Evolutionary conservation across 2,329 filamentous ascomycete genomes (phyloP).

Genomic region (Xylaria sp.): DNA sequence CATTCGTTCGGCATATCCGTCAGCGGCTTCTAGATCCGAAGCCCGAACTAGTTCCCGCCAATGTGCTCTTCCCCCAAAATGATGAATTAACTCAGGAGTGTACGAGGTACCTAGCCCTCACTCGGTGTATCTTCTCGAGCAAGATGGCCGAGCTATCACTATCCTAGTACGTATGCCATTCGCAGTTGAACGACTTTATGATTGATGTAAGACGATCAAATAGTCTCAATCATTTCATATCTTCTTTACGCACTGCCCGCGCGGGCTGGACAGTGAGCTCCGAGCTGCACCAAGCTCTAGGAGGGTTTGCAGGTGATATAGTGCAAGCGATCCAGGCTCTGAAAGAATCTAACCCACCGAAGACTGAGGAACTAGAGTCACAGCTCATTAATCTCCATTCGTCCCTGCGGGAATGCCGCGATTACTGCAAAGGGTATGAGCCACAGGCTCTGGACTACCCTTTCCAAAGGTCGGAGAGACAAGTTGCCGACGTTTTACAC

Average conservation of each 20-base stretch:
- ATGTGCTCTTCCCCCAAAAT: constrained; percentile 42
- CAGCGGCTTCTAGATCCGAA: constrained; percentile 43
- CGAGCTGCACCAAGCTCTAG: constrained; percentile 41
- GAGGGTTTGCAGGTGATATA: constrained; percentile 49
- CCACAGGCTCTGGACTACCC: constrained; percentile 39
- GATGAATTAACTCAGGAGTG: constrained; percentile 42
- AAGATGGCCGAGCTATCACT: constrained; percentile 49
- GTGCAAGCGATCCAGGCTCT: constrained; percentile 52
- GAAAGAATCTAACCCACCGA: constrained; percentile 47
- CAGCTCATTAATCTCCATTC: constrained; percentile 37
- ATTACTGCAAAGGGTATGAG: constrained; percentile 39
- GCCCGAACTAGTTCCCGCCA: constrained; percentile 36
- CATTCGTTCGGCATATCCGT: constrained; percentile 50
- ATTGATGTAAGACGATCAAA: background rate
- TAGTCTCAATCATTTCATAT: constrained; percentile 45
- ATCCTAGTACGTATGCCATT: constrained; percentile 43
- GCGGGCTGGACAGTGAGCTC: constrained; percentile 41
- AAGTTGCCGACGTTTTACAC: constrained; percentile 46
- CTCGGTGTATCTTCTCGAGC: constrained; percentile 52
- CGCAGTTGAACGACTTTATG: background rate
- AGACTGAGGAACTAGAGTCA: constrained; percentile 35
- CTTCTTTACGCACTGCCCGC: constrained; percentile 34
- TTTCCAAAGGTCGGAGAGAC: constrained; percentile 46
- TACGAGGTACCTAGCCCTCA: constrained; percentile 46
- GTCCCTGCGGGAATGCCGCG: constrained; percentile 39